Percentiles rank a stretch among this genome's conserved stretches.
These are phyloP conservation scores for Porodaedalea pini DNA, from an alignment of 1,284 basidiomycete species.

Conservation along the genomic window DNA sequence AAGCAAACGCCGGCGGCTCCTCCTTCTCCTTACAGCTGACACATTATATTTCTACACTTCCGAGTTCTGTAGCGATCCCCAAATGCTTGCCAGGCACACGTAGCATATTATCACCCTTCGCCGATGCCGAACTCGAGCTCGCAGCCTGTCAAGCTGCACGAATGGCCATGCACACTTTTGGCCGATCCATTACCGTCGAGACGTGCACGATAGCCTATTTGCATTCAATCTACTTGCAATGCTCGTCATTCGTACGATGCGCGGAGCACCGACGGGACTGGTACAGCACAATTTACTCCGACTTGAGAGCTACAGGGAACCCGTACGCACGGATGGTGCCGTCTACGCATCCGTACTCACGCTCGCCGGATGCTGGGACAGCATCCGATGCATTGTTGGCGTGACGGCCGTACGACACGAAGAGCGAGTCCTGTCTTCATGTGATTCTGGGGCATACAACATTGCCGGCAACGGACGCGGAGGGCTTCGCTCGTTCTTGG, in stretches of 20 bases:
- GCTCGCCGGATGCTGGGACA: conserved; percentile 62
- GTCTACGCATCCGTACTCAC: conserved; percentile 41
- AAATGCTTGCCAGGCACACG: too few species aligned
- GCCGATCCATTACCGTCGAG: not conserved
- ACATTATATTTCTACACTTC: too few species aligned
- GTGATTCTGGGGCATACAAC: conserved; percentile 11
- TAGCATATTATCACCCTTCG: too few species aligned
- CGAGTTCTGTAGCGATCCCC: too few species aligned
- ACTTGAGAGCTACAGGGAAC: conserved; percentile 54
- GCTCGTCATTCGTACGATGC: conserved; percentile 42
- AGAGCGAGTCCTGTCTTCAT: conserved; percentile 48
- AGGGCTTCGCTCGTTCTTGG: conserved; percentile 40
- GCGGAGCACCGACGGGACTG: conserved; percentile 54
- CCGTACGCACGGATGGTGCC: conserved; percentile 76
- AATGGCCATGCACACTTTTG: not conserved
- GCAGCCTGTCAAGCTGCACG: conserved; percentile 4
- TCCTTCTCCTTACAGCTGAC: too few species aligned
- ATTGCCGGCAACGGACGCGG: conserved; percentile 13
- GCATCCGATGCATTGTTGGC: conserved; percentile 72
- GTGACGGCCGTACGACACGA: conserved; percentile 43
- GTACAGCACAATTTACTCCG: conserved; percentile 53
- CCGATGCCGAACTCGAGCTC: too few species aligned
- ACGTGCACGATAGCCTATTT: not conserved
- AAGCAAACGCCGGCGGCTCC: too few species aligned
- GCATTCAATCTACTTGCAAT: not conserved